Evolutionary conservation across 352 stramenopile genomes (phyloP).

Genomic region (Phytophthora ramorum): DNA sequence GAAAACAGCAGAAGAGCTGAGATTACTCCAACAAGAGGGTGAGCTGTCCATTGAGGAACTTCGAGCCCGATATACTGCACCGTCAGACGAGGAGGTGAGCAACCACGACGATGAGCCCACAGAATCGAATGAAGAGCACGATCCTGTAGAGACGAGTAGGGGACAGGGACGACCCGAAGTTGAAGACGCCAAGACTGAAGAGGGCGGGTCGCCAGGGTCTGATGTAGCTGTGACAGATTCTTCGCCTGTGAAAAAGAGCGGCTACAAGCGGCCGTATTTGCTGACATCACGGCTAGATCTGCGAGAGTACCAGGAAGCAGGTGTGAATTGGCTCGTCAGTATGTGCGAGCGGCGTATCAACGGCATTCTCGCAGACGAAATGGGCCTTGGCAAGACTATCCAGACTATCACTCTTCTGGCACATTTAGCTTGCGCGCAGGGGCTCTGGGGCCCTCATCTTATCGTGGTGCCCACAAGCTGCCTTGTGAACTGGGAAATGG

Average conservation of each 20-base stretch:
- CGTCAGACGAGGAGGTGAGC: constrained; percentile 17
- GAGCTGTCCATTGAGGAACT: constrained; percentile 94
- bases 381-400: constrained; percentile 97
- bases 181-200: constrained; percentile 8
- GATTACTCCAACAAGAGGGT: constrained; percentile 87
- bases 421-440: constrained; percentile 91
- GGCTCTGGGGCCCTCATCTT: constrained; percentile 98
- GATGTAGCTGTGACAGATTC: constrained; percentile 1
- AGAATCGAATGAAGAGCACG: constrained; percentile 4
- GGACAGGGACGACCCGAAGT: constrained; percentile 1
- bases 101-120: not conserved
- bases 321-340: constrained; percentile 99
- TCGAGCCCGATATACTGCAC: constrained; percentile 49
- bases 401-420: constrained; percentile 98
- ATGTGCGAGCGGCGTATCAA: constrained; percentile 97
- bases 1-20: constrained; percentile 86
- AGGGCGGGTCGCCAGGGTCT: not conserved
- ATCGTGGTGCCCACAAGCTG: constrained; percentile 98
- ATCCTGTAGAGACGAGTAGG: constrained; percentile 11
- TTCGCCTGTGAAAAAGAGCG: constrained; percentile 20
- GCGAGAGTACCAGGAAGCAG: constrained; percentile 82
- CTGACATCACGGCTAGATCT: constrained; percentile 69
- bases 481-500: constrained; percentile 99
- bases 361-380: constrained; percentile 99
- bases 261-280: constrained; percentile 76